Evolutionary conservation across 2,329 filamentous ascomycete genomes (phyloP).

Genomic region (Sclerotinia subarctica): DNA sequence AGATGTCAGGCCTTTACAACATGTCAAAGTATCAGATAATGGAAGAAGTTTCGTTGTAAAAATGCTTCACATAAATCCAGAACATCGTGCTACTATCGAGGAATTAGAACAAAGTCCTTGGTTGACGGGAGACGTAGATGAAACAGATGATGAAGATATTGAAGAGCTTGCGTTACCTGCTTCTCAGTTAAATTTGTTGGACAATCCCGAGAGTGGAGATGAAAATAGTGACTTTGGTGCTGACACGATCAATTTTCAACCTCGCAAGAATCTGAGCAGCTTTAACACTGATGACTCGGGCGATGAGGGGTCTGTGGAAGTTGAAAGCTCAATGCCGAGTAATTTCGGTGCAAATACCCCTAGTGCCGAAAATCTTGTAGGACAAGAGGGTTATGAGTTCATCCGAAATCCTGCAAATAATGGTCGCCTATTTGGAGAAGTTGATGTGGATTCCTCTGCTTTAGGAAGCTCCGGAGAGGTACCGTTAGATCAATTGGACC

Average conservation of each 20-base stretch:
- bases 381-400: slow-evolving; percentile 27
- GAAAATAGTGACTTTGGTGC: slow-evolving; percentile 26
- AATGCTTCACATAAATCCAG: slow-evolving; percentile 82
- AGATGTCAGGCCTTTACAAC: slow-evolving; percentile 61
- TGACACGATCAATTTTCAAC: slow-evolving; percentile 31
- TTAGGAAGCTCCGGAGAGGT: slow-evolving; percentile 37
- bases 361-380: background rate
- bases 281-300: slow-evolving; percentile 29
- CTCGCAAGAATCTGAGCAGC: slow-evolving; percentile 34
- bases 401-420: slow-evolving; percentile 21
- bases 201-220: slow-evolving; percentile 20
- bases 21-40: slow-evolving; percentile 56
- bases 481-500: slow-evolving; percentile 32
- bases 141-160: slow-evolving; percentile 33
- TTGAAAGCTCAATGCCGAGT: slow-evolving; percentile 23
- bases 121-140: slow-evolving; percentile 48
- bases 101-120: slow-evolving; percentile 71
- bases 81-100: slow-evolving; percentile 68
- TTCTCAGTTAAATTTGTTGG: slow-evolving; percentile 36
- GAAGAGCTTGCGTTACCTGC: slow-evolving; percentile 32
- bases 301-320: slow-evolving; percentile 8
- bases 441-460: slow-evolving; percentile 33
- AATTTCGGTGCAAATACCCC: slow-evolving; percentile 20
- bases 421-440: slow-evolving; percentile 38
- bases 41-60: slow-evolving; percentile 70